A percentile compares a stretch with the other conserved stretches of the same genome.
These are phyloP conservation scores for Tricholoma sp. DNA, from an alignment of 768 basidiomycete species.

Conservation along the genomic window DNA sequence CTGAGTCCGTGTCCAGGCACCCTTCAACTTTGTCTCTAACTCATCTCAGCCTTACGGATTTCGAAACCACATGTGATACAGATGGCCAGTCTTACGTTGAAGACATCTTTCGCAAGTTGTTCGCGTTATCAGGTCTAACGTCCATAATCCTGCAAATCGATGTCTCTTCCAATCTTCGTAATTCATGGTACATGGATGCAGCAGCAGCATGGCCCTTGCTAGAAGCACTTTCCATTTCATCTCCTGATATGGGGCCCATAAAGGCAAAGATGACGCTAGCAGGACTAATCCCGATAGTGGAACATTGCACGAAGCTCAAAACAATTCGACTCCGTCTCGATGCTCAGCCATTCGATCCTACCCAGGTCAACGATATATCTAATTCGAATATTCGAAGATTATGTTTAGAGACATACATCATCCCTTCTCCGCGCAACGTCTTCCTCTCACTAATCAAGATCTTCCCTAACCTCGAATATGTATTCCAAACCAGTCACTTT, in stretches of 20 bases:
- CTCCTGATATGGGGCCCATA: neutral
- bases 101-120: neutral
- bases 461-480: neutral
- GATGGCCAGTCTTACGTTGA: neutral
- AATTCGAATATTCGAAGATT: neutral
- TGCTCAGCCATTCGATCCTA: neutral
- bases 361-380: neutral
- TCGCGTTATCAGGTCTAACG: neutral
- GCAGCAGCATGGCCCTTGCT: conserved; percentile 5
- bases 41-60: neutral
- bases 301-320: neutral
- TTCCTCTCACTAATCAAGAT: neutral
- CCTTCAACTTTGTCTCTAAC: neutral
- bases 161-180: neutral
- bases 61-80: neutral
- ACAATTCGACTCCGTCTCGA: conserved; percentile 1
- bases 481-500: neutral
- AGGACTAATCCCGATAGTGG: conserved; percentile 4
- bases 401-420: neutral
- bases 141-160: neutral
- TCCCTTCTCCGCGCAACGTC: neutral
- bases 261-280: neutral
- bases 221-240: neutral
- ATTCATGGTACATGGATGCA: neutral
- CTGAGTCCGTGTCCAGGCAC: neutral